phyloP scores from a whole-genome alignment of 257 asterid genomes.

The Solanum etuberosum region DNA sequence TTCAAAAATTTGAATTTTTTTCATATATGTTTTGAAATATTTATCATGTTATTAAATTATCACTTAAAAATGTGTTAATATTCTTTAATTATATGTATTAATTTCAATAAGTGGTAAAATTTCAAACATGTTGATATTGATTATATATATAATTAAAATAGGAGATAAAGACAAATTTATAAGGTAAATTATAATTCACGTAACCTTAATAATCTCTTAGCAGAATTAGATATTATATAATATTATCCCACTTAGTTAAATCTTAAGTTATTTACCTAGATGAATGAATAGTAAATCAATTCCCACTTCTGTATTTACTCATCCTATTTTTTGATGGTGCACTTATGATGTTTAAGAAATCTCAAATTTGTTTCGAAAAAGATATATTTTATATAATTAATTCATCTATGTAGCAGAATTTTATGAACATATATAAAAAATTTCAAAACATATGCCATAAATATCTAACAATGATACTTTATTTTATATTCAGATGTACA shows the following conservation, averaged over 20 bases:
- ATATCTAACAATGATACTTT: not conserved
- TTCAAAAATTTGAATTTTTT: not conserved
- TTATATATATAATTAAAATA: not conserved
- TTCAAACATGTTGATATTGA: no score
- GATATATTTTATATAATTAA: not conserved
- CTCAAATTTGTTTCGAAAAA: fast-evolving
- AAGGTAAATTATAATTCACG: not conserved
- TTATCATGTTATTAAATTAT: not conserved
- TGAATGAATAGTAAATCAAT: not conserved
- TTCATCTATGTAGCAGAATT: not conserved
- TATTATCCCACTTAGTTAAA: not conserved
- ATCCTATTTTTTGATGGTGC: not conserved
- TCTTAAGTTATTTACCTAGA: not conserved
- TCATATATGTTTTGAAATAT: not conserved
- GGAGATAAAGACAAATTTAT: not conserved
- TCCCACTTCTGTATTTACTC: not conserved
- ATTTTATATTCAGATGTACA: not conserved
- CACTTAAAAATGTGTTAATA: not conserved
- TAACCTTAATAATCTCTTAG: not conserved
- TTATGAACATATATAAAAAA: not conserved
- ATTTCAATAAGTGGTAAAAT: not conserved
- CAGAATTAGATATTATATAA: not conserved
- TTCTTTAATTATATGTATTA: not conserved
- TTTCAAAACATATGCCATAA: not conserved
- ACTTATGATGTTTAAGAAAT: no score